Conservation (phyloP, 306 rosid species). For the Sesbania bispinosa region DNA sequence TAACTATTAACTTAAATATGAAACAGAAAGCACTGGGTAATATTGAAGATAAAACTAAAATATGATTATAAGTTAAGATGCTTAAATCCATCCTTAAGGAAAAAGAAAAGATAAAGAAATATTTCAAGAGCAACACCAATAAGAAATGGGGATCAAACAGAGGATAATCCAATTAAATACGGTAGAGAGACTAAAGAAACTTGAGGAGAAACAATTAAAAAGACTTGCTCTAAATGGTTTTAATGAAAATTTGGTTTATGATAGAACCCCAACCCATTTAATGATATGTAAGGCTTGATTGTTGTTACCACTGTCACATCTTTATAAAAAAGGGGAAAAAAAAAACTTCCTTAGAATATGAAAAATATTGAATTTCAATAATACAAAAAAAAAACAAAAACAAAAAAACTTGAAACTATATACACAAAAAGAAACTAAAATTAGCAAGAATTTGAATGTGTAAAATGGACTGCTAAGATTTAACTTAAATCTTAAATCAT, state of each 20-base stretch:
- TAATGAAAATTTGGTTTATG: too few relatives aligned
- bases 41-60: neutral
- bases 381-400: too few relatives aligned
- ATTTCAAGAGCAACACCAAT: neutral
- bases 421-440: neutral
- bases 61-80: neutral
- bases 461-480: neutral
- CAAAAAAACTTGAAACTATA: too few relatives aligned
- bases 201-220: neutral
- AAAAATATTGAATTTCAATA: too few relatives aligned
- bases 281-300: neutral
- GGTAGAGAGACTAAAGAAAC: neutral
- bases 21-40: neutral
- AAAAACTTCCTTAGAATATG: neutral
- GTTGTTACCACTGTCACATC: neutral
- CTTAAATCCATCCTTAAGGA: neutral
- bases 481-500: too few relatives aligned
- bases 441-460: neutral
- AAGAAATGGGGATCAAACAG: neutral
- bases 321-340: too few relatives aligned
- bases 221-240: too few relatives aligned
- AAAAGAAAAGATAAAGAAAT: neutral
- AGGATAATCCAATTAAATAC: neutral
- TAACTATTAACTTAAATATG: neutral
- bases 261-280: too few relatives aligned